phyloP scores from a whole-genome alignment of 179 eudicot species.

The Camellia oleifera region DNA sequence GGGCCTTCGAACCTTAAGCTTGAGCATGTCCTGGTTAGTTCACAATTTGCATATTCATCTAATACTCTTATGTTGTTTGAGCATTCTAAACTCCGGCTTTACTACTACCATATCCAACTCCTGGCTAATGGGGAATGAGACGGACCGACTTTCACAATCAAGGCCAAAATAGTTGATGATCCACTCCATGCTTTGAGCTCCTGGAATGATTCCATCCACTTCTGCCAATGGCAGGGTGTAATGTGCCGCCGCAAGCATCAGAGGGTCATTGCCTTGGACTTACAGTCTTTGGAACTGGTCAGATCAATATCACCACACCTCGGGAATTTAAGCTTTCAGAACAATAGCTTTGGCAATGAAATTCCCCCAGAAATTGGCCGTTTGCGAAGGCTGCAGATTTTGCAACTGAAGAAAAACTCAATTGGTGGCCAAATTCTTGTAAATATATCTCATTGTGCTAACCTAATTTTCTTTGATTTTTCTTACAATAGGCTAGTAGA shows the following conservation, averaged over 20 bases:
- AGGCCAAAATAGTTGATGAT: too few species aligned
- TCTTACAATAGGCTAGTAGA: conserved; percentile 10
- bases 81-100: too few species aligned
- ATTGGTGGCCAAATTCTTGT: conserved; percentile 14
- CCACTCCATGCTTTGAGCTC: too few species aligned
- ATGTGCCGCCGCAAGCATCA: conserved; percentile 4
- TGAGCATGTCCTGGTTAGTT: too few species aligned
- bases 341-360: conserved; percentile 11
- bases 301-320: conserved; percentile 24
- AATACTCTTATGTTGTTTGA: too few species aligned
- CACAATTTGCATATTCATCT: too few species aligned
- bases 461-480: not conserved
- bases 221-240: conserved; percentile 23
- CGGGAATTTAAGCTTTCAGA: conserved; percentile 21
- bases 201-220: not conserved
- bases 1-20: too few species aligned
- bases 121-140: too few species aligned
- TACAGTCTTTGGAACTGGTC: not conserved
- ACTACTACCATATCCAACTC: too few species aligned
- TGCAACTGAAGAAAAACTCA: conserved; percentile 4
- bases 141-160: too few species aligned
- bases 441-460: not conserved
- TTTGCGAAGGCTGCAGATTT: not conserved
- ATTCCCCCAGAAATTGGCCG: conserved; percentile 21
- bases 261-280: conserved; percentile 11